Conservation (phyloP, 176 grass and related monocot species). For the Raddia guianensis region DNA sequence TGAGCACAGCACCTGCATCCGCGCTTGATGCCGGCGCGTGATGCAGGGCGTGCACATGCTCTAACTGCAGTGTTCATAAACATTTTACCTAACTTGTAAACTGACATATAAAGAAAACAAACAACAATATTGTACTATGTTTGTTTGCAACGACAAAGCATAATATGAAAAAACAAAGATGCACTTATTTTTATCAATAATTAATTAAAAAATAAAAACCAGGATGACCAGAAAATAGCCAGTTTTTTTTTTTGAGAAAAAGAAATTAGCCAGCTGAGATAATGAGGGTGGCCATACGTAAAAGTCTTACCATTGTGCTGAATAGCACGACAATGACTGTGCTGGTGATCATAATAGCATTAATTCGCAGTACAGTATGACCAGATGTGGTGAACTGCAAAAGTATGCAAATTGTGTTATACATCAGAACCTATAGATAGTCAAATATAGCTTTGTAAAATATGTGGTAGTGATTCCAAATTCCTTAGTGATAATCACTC, state of each 20-base stretch:
- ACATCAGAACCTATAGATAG: conserved; percentile 31
- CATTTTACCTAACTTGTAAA: not conserved
- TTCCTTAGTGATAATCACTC: conserved; percentile 22
- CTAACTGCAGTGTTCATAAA: not conserved
- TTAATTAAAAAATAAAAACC: not conserved
- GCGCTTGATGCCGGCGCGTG: no score
- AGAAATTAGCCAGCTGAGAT: conserved; percentile 23
- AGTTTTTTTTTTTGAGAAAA: not conserved
- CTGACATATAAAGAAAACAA: conserved; percentile 37
- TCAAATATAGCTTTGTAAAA: conserved; percentile 20
- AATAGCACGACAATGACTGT: conserved; percentile 97
- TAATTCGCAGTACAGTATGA: conserved; percentile 57
- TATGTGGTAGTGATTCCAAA: conserved; percentile 6
- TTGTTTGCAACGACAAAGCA: not conserved
- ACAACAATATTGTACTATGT: not conserved
- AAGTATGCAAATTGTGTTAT: conserved; percentile 17
- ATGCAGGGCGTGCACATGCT: no score
- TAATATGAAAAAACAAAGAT: not conserved
- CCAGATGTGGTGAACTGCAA: conserved; percentile 81
- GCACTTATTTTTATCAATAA: not conserved
- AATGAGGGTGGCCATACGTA: conserved; percentile 1
- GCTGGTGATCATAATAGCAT: conserved; percentile 94
- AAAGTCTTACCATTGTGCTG: conserved; percentile 81
- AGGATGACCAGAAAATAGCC: not conserved
- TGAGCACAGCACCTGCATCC: no score